Evolutionary conservation across 129 eudicot genomes (phyloP).

Genomic region (Tagetes erecta): DNA sequence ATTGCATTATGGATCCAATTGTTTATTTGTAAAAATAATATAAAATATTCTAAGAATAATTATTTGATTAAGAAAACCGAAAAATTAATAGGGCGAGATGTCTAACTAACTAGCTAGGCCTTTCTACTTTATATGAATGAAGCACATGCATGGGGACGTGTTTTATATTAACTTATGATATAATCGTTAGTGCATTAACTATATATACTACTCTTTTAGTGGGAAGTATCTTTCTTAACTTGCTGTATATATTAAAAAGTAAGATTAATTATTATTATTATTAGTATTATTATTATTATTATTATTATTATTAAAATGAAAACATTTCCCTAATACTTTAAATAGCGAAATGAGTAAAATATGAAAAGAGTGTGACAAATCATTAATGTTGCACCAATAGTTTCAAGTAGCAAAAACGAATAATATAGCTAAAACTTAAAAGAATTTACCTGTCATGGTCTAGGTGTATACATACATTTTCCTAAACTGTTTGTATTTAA

Average conservation of each 20-base stretch:
- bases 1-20: constrained; percentile 23
- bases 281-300: too few relatives aligned
- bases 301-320: too few relatives aligned
- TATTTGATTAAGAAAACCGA: constrained; percentile 2
- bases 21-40: background rate
- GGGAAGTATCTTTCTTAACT: background rate
- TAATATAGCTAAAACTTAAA: too few relatives aligned
- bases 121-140: constrained; percentile 13
- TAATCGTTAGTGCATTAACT: background rate
- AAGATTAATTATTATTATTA: too few relatives aligned
- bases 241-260: background rate
- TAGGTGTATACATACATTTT: too few relatives aligned
- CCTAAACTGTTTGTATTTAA: too few relatives aligned
- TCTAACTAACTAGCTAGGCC: constrained; percentile 18
- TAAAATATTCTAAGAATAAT: constrained; percentile 9
- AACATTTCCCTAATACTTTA: too few relatives aligned
- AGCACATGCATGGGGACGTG: constrained; percentile 32
- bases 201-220: background rate
- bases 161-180: background rate
- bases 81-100: constrained; percentile 18
- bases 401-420: too few relatives aligned
- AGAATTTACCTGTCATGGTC: too few relatives aligned
- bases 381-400: too few relatives aligned
- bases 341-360: too few relatives aligned
- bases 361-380: too few relatives aligned